phyloP scores from a whole-genome alignment of 345 rosid genomes.

The Hibiscus mutabilis region DNA sequence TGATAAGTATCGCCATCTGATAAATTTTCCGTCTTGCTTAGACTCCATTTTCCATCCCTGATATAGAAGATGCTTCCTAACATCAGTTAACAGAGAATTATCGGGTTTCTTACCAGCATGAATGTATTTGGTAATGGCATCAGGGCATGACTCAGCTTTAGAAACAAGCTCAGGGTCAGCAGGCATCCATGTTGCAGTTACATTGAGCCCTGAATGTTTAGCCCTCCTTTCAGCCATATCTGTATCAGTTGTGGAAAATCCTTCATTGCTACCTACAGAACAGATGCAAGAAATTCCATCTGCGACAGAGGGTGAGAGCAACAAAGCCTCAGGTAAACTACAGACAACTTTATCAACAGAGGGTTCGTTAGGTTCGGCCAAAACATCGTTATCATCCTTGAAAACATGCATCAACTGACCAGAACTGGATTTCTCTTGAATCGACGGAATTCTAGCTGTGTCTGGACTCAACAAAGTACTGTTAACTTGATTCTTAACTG shows the following conservation, averaged over 20 bases:
- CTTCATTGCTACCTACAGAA: slow-evolving; percentile 14
- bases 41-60: slow-evolving; percentile 53
- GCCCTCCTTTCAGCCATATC: background rate
- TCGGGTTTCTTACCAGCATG: background rate
- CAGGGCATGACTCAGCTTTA: slow-evolving; percentile 47
- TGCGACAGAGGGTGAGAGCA: slow-evolving; percentile 18
- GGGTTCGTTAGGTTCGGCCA: slow-evolving; percentile 18
- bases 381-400: slow-evolving; percentile 13
- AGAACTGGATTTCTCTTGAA: slow-evolving; percentile 11
- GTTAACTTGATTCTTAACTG: slow-evolving; percentile 12
- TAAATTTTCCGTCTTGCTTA: slow-evolving; percentile 7
- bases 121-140: slow-evolving; percentile 35
- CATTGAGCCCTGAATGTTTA: background rate
- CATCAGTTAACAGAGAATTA: slow-evolving; percentile 8
- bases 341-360: slow-evolving; percentile 13
- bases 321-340: slow-evolving; percentile 19
- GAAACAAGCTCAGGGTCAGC: slow-evolving; percentile 31
- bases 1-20: slow-evolving; percentile 47
- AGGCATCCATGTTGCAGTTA: slow-evolving; percentile 32
- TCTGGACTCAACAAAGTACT: slow-evolving; percentile 2
- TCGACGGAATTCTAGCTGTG: background rate
- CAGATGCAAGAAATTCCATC: slow-evolving; percentile 17
- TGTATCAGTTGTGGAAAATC: slow-evolving; percentile 15
- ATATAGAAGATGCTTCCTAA: slow-evolving; percentile 49
- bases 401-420: slow-evolving; percentile 2